Evolutionary conservation across 164 flowering plant genomes (phyloP), one percentile per base, ranked within the genome.

Genomic region (Dillenia turbinata): DNA sequence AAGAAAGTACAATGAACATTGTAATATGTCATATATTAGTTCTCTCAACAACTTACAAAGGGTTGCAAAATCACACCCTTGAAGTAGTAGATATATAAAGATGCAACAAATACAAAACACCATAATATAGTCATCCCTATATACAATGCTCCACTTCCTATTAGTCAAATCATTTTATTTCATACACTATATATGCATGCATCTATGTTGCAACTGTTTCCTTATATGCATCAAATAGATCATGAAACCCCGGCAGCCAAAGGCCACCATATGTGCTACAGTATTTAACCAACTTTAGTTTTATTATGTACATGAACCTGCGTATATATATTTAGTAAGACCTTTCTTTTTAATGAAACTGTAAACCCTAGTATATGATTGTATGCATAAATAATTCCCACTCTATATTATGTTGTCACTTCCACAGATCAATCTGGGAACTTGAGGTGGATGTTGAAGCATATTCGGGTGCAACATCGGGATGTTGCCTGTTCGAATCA

Each of bases 401-500:
- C 52, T 58, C 61, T 74, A 61, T 59, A 62, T 14, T 6, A 16
- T 19, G 44, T 12, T 17, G 54, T 85, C 79, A 88, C 77, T 86
- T 90, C 97, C 97, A 90, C 66, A 80, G 76, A 78, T 85, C 88
- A 54, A 78, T 75, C 44, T 77, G 85, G 70, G 83, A 73, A 60
- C 82, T 79, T 19, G 90, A 83, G 69, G 78, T 70, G 51, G 90
- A 79, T 0, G 86, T 71, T 0, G 85, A 77, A 9, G 80, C 78
- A 68, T 70, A 80, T 10, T 87, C 89, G 10, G 77, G 66, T 1
- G 54, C 65, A 15, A 68, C 47, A 26, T 79, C 80, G 5, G 40
- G 40, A 33, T 33, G 40, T 43, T 75, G 72, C 73, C 77, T 79
- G 44, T 73, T 77, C 16, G 79, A 61, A 47, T 72, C 79, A 48